Conservation (phyloP, 257 asterid species). For the Gentiana straminea region DNA sequence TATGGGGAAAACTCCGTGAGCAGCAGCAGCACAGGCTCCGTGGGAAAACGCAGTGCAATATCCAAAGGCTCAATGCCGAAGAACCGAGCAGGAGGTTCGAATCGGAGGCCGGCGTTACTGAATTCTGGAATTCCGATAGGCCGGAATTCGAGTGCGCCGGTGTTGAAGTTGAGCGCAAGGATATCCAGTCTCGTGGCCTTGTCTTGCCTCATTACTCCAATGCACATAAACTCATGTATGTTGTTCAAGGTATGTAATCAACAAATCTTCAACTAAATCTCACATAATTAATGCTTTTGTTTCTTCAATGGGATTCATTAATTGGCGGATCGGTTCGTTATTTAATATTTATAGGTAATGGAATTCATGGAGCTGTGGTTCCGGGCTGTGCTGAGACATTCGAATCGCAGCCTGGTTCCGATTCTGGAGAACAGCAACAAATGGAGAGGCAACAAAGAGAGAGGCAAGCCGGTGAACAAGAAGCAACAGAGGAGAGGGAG, state of each 20-base stretch:
- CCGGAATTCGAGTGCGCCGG: conserved; percentile 52
- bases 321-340: too few species aligned
- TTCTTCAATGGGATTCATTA: too few species aligned
- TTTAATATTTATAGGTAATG: conserved; percentile 25
- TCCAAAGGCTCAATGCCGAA: conserved; percentile 33
- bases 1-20: conserved; percentile 18
- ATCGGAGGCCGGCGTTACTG: conserved; percentile 48
- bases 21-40: conserved; percentile 39
- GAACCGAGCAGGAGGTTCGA: conserved; percentile 29
- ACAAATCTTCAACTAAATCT: background rate
- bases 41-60: conserved; percentile 38
- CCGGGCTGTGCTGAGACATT: conserved; percentile 64
- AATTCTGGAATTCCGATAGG: conserved; percentile 40
- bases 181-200: conserved; percentile 33
- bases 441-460: background rate
- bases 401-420: conserved; percentile 12
- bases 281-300: too few species aligned
- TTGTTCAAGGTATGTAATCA: conserved; percentile 23
- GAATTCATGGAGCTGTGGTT: conserved; percentile 35
- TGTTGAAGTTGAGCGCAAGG: conserved; percentile 28
- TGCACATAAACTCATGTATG: conserved; percentile 41
- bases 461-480: too few species aligned
- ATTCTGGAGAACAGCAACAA: background rate
- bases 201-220: conserved; percentile 49
- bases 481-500: background rate